Evolutionary conservation across 768 basidiomycete species (phyloP), one percentile per base, ranked within the genome.

Genomic region (Macrolepiota albuminosa): DNA sequence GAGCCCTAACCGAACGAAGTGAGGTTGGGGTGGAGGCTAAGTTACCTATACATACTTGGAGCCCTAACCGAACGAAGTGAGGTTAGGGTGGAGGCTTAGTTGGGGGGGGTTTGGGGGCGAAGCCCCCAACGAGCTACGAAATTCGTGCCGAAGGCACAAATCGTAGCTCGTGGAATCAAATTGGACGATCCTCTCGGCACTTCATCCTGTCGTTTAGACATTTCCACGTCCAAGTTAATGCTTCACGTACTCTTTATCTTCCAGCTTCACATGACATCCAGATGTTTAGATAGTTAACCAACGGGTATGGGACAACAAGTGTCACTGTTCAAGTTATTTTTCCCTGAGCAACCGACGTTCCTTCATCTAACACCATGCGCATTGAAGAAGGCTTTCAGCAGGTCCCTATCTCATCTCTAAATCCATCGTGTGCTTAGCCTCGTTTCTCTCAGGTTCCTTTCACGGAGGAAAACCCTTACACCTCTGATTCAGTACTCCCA

Each of bases 371-470:
- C 46, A 67, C 45, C 16, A 88, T 89, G 88, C 81, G 81, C 47
- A 71, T 82, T 37, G 85, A 88, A 68, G 78, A 88, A 50, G 88
- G 88, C 37, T 88, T 88, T 64, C 86, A 88, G 63, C 76, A 74
- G 62, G 87, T 84, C 60, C 42, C 72, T 54, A 21, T 1, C 37
- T 26, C 21, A 46, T 13, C 55, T 54, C 49, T 10, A 10, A 53
- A 31, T 31, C 26, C 18, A 36, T 9, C 3, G 6, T 43, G 11
- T 24, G 3, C 56, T 43, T 29, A 31, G 4, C 16, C 39, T 13
- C 24, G 14, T 37, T 14, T 18, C 24, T 2, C 29, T 6, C 60
- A 88, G 85, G 73, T 72, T 2, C 82, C 79, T 9, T 84, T 83
- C 64, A 69, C 70, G 0, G 84, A 86, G 62, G 79, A 77, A 39